A percentile compares a stretch with the other conserved stretches of the same genome.
These are phyloP conservation scores for Reutealis trisperma DNA, from an alignment of 345 rosid species.

Conservation along the genomic window DNA sequence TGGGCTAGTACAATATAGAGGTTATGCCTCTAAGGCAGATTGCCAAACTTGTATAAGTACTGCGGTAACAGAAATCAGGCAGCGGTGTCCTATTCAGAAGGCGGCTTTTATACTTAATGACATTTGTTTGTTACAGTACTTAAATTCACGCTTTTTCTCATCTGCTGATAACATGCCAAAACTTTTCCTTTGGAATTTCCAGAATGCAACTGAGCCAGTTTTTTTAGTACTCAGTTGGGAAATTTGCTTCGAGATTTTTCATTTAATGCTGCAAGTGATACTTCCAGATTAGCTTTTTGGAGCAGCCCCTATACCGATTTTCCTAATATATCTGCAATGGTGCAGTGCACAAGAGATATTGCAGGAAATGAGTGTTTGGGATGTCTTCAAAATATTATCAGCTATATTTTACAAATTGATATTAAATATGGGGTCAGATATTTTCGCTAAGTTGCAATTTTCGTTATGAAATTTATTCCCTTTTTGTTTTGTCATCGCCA, in stretches of 20 bases:
- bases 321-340: conserved; percentile 31
- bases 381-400: conserved; percentile 31
- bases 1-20: conserved; percentile 36
- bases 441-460: conserved; percentile 35
- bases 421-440: conserved; percentile 13
- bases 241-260: conserved; percentile 26
- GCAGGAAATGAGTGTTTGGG: conserved; percentile 18
- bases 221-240: conserved; percentile 22
- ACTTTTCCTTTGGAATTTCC: fast-evolving
- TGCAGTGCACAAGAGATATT: conserved; percentile 43
- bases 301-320: conserved; percentile 13
- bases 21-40: conserved; percentile 16
- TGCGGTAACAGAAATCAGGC: conserved; percentile 13
- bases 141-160: conserved; percentile 33
- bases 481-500: conserved; percentile 17
- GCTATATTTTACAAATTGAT: conserved; percentile 15
- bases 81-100: conserved; percentile 30
- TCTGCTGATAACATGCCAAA: not conserved
- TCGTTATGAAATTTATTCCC: conserved; percentile 36
- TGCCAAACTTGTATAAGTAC: conserved; percentile 33
- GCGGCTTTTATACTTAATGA: conserved; percentile 24
- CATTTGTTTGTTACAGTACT: conserved; percentile 31
- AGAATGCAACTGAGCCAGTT: conserved; percentile 4
- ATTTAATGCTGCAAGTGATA: conserved; percentile 23
- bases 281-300: conserved; percentile 30